These are phyloP conservation scores for Pyrenophora tritici-repentis DNA, from an alignment of 2,329 filamentous ascomycete genomes.

Conservation along the genomic window DNA sequence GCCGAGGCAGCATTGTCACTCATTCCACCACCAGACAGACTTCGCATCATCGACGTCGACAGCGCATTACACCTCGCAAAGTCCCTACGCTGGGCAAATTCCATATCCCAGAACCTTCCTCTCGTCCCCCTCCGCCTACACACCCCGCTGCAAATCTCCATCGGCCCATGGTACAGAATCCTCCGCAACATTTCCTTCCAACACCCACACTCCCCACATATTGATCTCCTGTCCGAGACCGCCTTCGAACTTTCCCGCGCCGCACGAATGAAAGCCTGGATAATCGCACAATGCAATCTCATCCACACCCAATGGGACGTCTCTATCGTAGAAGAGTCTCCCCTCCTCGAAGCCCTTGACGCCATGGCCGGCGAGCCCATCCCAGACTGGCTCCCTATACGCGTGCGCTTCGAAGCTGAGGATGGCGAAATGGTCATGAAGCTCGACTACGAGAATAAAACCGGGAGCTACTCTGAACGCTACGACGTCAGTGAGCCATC, in stretches of 20 bases:
- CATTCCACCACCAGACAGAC: constrained; percentile 21
- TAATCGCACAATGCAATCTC: constrained; percentile 27
- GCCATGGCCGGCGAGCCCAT: constrained; percentile 34
- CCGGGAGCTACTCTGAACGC: constrained; percentile 12
- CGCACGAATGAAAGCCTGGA: constrained; percentile 30
- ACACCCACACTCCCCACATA: neutral
- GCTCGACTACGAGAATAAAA: constrained; percentile 30
- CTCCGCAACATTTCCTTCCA: constrained; percentile 12
- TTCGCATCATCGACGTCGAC: constrained; percentile 24
- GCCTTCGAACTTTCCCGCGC: constrained; percentile 16
- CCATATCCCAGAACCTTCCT: constrained; percentile 26
- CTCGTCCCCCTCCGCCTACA: constrained; percentile 37
- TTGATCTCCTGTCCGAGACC: neutral
- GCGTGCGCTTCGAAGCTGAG: constrained; percentile 33
- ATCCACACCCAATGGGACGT: constrained; percentile 34
- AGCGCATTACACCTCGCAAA: constrained; percentile 29
- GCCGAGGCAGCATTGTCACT: constrained; percentile 17
- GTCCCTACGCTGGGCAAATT: constrained; percentile 28
- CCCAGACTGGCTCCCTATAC: constrained; percentile 36
- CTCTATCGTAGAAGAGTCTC: constrained; percentile 22
- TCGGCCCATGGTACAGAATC: constrained; percentile 33
- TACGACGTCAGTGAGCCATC: constrained; percentile 15
- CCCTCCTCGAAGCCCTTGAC: constrained; percentile 28
- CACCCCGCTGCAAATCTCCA: constrained; percentile 32
- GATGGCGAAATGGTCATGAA: constrained; percentile 39